Base-by-base conservation (phyloP, 177 flowering plant species). In the Telopea speciosissima region DNA sequence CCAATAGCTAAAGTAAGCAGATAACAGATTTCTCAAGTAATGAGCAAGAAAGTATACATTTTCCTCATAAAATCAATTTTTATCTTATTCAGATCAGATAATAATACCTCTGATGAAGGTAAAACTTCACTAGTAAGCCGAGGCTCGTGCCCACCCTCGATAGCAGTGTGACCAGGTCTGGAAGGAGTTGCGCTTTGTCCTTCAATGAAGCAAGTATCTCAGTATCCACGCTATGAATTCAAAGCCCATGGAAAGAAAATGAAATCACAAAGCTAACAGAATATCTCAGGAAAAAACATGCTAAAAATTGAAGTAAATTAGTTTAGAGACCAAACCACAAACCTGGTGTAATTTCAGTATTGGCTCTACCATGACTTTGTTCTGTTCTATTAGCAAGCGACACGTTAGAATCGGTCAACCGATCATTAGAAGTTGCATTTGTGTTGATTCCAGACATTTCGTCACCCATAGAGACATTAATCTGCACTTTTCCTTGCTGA, bases 71-170 rank as follows among this genome's bases (percentile, higher is more conserved):
- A 54, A 54, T 19, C 59, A 54, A 54, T 6, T 8, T 21, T 54
- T 16, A 4, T 56, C 61, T 56, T 19, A 17, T 25, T 24, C 16
- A 70, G 58, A 7, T 24, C 24, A 19, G 65, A 40, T n/a, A 69
- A 16, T 24, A 72, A 62, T 88, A 91, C 97, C 93, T 87, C 87
- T 62, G 81, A 68, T 61, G 83, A 73, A 78, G 82, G 83, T 44
- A 73, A 59, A 69, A 28, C 74, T 65, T 79, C 85, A 62, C 68
- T 78, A 66, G 60, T 75, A 65, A 79, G 69, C 63, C 72, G 81
- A 70, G 61, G 72, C 58, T 83, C 93, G 36, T 74, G 72, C 71
- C 70, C 80, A 69, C 71, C 79, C 44, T 81, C 85, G 67, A 44
- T 74, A 71, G 76, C 67, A 63, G 77, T 70, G 77, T 78, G 81